These are phyloP conservation scores for Acanthamoeba culbertsoni DNA, from an alignment of 208 protist genomes.

Conservation along the genomic window DNA sequence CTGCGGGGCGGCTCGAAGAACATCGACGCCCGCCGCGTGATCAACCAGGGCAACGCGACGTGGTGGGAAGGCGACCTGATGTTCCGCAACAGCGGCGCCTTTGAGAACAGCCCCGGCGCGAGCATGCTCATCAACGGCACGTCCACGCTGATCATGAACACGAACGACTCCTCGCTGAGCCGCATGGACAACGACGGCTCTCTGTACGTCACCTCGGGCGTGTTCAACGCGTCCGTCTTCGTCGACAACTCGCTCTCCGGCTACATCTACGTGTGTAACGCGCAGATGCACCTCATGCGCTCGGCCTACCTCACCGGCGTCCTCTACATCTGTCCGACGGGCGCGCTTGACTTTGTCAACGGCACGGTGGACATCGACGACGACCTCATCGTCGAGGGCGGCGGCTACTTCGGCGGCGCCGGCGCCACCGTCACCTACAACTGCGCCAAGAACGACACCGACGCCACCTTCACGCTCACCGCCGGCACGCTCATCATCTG, in stretches of 20 bases:
- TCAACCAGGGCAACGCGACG: slow-evolving; percentile 24
- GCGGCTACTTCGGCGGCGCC: neutral
- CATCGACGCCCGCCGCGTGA: neutral
- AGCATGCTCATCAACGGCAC: neutral
- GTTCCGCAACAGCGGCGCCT: neutral
- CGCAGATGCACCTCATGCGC: neutral
- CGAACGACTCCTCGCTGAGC: slow-evolving; percentile 30
- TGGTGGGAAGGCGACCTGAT: slow-evolving; percentile 26
- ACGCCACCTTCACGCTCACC: slow-evolving; percentile 6
- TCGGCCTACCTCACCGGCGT: neutral
- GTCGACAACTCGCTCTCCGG: slow-evolving; percentile 17
- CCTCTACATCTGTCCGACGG: slow-evolving; percentile 9
- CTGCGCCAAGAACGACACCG: slow-evolving; percentile 50
- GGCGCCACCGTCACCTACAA: neutral
- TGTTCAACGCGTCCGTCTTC: slow-evolving; percentile 12
- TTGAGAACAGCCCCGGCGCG: neutral
- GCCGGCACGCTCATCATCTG: slow-evolving; percentile 41
- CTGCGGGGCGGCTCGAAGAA: slow-evolving; percentile 30
- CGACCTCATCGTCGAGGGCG: neutral
- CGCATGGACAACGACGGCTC: slow-evolving; percentile 12
- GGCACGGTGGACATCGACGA: neutral
- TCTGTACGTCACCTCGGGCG: neutral
- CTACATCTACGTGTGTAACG: slow-evolving; percentile 58
- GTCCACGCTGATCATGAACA: neutral
- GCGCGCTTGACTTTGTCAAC: neutral